phyloP scores from a whole-genome alignment of 257 asterid species.

The Solanum sejunctum region DNA sequence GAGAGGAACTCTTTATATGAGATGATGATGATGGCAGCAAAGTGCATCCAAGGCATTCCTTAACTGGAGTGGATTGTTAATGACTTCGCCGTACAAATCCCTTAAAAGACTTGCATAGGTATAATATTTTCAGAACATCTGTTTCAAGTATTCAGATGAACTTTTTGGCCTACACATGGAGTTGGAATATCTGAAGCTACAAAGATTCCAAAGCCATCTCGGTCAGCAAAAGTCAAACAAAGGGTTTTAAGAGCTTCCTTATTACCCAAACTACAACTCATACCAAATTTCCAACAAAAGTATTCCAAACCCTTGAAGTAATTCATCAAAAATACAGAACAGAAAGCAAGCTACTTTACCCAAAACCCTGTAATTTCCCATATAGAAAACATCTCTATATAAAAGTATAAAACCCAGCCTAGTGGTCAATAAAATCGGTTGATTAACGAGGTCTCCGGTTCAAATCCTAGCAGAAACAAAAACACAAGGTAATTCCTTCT shows the following conservation, averaged over 20 bases:
- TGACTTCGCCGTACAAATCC: not conserved
- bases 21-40: not conserved
- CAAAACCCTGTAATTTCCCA: not conserved
- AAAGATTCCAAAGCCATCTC: not conserved
- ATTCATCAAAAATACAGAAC: not conserved
- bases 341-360: not conserved
- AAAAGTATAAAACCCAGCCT: not conserved
- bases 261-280: not conserved
- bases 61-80: not conserved
- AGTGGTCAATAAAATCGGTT: not conserved
- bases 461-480: not conserved
- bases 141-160: not conserved
- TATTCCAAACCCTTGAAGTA: constrained; percentile 1
- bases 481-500: not conserved
- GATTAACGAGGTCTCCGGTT: not conserved
- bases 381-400: not conserved
- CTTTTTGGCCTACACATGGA: not conserved
- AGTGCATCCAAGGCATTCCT: not conserved
- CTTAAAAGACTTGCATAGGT: not conserved
- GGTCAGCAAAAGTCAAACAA: not conserved
- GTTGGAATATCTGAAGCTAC: not conserved
- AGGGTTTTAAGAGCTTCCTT: not conserved
- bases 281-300: not conserved
- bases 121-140: not conserved
- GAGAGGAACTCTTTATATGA: not conserved